Base-by-base conservation (phyloP, 2,329 filamentous ascomycete genomes). In the Pseudocercospora fijiensis region DNA sequence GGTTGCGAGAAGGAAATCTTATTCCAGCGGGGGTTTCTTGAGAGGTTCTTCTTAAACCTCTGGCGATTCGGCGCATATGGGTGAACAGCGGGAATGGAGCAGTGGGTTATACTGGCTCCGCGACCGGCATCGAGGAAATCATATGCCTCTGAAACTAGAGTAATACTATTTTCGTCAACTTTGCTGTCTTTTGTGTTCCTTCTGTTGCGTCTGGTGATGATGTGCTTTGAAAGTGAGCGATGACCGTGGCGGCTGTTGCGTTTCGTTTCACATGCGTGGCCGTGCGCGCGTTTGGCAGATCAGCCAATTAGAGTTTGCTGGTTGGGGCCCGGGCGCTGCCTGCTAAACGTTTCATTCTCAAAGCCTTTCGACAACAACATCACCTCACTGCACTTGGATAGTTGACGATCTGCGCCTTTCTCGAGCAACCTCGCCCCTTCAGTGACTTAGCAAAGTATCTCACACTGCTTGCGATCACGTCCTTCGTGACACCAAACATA, bases 91-190 rank as follows among this genome's bases (percentile, higher is more conserved):
- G 18, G 51, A 41, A 18, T 28, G 51, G 55, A 45, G 27, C 51
- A 24, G 16, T 56, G 28, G 28, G 53, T 41, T 41, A 37, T 18
- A 18, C 22, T 18, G 26, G 49, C 49, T 53, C 49, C 49, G 49
- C 49, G 49, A 53, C 49, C 28, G 49, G 49, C 53, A 56, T 56
- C n/a, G 53, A 56, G 22, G 53, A 20, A 56, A 56, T 56, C 53
- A 56, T 56, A 56, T 56, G 53, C 41, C 53, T 56, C 37, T 41
- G 37, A 30, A 27, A 56, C 16, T 56, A 33, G 20, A 56, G 53
- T 56, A 56, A 56, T 56, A 56, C 18, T 56, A 56, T 56, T 53
- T 33, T 27, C 30, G 53, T 56, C 53, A n/a, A 41, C 20, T 18
- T 49, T 49, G 45, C 45, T 49, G 45, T 24, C 6, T 10, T 24